These are phyloP conservation scores for Claviceps maximensis DNA, from an alignment of 2,329 filamentous ascomycete species.

Conservation along the genomic window DNA sequence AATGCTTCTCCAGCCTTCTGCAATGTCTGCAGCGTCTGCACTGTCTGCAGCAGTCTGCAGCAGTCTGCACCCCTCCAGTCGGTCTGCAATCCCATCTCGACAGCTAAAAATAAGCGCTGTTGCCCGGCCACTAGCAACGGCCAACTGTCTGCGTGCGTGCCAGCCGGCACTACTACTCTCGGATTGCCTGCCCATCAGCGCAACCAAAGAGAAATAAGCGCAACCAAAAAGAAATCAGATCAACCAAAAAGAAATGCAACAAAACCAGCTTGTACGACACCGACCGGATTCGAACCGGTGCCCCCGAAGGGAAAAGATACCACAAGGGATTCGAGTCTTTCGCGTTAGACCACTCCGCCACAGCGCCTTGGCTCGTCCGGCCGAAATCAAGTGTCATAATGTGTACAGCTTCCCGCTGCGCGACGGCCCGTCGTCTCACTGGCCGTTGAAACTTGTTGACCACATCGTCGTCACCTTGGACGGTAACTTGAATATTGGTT, in stretches of 20 bases:
- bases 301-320: conserved; percentile 19
- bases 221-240: background rate
- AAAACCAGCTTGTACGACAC: conserved; percentile 12
- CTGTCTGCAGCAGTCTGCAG: no score
- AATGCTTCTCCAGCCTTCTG: no score
- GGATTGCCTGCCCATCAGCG: background rate
- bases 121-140: no score
- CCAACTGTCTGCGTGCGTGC: no score
- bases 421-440: no score
- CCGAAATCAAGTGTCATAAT: background rate
- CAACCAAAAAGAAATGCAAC: background rate
- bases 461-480: background rate
- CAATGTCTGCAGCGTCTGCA: no score
- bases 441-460: no score
- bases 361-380: conserved; percentile 8
- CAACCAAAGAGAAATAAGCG: background rate
- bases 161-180: no score
- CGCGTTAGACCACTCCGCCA: conserved; percentile 21
- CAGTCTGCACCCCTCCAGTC: no score
- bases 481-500: no score
- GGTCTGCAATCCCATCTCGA: background rate
- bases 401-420: background rate
- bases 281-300: conserved; percentile 22
- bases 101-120: background rate
- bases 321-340: conserved; percentile 15